Conservation (phyloP, 768 basidiomycete species). For the Amanita subjunquillea region DNA sequence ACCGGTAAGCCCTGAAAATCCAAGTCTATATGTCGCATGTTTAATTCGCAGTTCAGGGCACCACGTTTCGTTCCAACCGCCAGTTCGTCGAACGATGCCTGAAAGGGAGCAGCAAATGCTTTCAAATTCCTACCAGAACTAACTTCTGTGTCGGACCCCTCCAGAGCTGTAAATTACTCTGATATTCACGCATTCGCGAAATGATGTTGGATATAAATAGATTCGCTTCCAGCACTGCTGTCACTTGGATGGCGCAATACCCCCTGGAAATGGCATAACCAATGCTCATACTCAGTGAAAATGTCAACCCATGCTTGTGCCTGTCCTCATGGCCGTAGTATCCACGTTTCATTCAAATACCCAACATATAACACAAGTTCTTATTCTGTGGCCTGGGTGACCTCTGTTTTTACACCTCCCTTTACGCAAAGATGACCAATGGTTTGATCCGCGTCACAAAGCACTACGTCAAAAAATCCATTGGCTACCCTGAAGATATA, state of each 20-base stretch:
- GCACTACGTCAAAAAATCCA: constrained; percentile 42
- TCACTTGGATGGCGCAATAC: constrained; percentile 17
- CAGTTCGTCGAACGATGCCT: too few species aligned
- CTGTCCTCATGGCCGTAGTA: not conserved
- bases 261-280: constrained; percentile 14
- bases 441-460: constrained; percentile 23
- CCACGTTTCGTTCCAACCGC: too few species aligned
- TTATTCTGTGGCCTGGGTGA: not conserved
- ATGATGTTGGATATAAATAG: not conserved
- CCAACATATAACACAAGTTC: not conserved
- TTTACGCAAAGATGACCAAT: constrained; percentile 7
- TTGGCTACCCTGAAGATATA: constrained; percentile 49
- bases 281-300: constrained; percentile 13
- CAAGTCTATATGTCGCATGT: too few species aligned
- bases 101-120: too few species aligned
- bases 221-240: not conserved
- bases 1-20: not conserved
- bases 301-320: not conserved
- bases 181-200: not conserved
- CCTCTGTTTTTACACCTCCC: not conserved
- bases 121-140: too few species aligned
- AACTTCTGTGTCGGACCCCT: not conserved
- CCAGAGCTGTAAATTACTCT: not conserved
- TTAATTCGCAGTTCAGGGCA: too few species aligned
- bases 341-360: too few species aligned